Base-by-base conservation (phyloP, 768 basidiomycete species). In the Lentinus tigrinus region DNA sequence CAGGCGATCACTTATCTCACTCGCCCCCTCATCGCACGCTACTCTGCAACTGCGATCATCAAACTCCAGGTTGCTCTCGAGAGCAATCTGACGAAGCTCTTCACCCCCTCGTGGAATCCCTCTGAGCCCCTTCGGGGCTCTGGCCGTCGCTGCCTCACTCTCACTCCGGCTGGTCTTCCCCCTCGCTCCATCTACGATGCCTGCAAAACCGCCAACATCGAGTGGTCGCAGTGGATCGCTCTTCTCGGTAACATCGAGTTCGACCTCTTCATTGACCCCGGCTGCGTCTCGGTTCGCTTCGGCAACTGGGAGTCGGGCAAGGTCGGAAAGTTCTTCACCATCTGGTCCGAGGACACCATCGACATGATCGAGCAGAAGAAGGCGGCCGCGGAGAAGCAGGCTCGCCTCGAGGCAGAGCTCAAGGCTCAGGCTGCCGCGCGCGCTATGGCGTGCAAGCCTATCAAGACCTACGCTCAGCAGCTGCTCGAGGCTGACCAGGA, bases 201-300 rank as follows among this genome's bases (percentile, higher is more conserved):
- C 14, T 91, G 90, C 72, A 75, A 85, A 54, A 77, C 84, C 23
- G 77, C 87, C 38, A 83, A 83, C 57, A 79, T 92, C 31, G 86
- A 89, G 66, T 93, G 91, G 91, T 85, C 85, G 57, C 84, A 89
- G 69, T 93, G 91, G 91, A 88, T 91, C 53, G 64, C 78, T 46
- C 75, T 81, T 57, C 81, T 92, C 46, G 89, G 90, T 11, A 79
- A 82, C 63, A 73, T 75, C 56, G 87, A 88, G 73, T 85, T 92
- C 68, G 90, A 92, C 71, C 80, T 93, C 59, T 87, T 89, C 72
- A 81, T 91, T 65, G 88, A 92, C 70, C 91, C 91, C 61, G 90
- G 89, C 60, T 85, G 82, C 69, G 82, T 93, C 62, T 86, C 86
- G 57, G 74, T 89, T 62, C 88, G 87, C 59, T 77, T 80, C 67